Percentiles rank a stretch among this genome's conserved stretches.
phyloP scores from a whole-genome alignment of 768 basidiomycete genomes.

The Tephrocybe rancida region DNA sequence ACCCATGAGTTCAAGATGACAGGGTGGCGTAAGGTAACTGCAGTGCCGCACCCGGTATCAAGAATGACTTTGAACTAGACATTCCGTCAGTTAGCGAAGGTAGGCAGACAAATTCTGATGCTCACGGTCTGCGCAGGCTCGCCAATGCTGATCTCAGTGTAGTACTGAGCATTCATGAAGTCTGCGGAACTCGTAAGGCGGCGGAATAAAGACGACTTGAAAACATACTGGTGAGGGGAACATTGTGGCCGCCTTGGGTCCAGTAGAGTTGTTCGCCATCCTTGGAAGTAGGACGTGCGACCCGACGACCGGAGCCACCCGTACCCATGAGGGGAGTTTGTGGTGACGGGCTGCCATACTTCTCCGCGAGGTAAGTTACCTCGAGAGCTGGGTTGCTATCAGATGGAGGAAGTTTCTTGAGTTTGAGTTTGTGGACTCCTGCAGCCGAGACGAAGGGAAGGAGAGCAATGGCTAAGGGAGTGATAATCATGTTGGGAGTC shows the following conservation, averaged over 20 bases:
- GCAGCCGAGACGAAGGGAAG: slow-evolving; percentile 53
- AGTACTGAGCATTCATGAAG: slow-evolving; percentile 99
- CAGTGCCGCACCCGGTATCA: slow-evolving; percentile 74
- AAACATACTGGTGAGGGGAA: slow-evolving; percentile 89
- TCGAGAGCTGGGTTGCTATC: slow-evolving; percentile 67
- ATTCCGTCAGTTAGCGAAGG: not conserved
- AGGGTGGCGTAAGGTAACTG: not conserved
- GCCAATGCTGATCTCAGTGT: slow-evolving; percentile 82
- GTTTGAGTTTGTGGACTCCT: slow-evolving; percentile 82
- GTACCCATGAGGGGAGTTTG: slow-evolving; percentile 71
- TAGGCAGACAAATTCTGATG: slow-evolving; percentile 8
- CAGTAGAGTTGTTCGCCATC: slow-evolving; percentile 70
- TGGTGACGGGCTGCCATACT: slow-evolving; percentile 70
- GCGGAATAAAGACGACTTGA: not conserved
- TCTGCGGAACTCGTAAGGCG: slow-evolving; percentile 48
- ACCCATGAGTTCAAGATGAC: slow-evolving; percentile 7
- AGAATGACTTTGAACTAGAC: slow-evolving; percentile 91
- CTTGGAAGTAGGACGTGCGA: slow-evolving; percentile 38
- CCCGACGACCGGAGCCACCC: slow-evolving; percentile 71
- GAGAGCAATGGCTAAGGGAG: slow-evolving; percentile 42
- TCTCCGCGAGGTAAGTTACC: slow-evolving; percentile 88
- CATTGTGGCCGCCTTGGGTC: slow-evolving; percentile 86
- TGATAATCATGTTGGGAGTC: slow-evolving; percentile 44
- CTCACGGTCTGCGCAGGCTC: slow-evolving; percentile 79
- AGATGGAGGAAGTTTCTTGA: slow-evolving; percentile 77